Evolutionary conservation across 805 yeast genomes (phyloP).

Genomic region (Kazachstania africana): DNA sequence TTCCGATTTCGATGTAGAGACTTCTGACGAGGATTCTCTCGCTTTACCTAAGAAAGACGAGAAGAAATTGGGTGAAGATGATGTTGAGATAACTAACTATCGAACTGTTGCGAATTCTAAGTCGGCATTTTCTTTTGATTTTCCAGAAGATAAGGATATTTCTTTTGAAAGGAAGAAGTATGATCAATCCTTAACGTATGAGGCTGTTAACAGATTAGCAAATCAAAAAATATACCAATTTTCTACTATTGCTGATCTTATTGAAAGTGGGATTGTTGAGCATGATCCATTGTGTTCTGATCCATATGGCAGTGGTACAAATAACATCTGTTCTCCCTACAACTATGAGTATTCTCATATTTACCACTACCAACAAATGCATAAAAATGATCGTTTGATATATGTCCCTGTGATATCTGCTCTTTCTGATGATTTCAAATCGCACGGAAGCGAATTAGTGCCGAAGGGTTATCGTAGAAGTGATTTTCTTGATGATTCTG

Average conservation of each 20-base stretch:
- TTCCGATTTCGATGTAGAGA: slow-evolving; percentile 7
- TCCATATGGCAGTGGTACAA: slow-evolving; percentile 16
- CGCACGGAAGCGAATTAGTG: not conserved
- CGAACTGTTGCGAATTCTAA: not conserved
- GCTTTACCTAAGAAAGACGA: not conserved
- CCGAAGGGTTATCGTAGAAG: no score
- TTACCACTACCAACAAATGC: slow-evolving; percentile 15
- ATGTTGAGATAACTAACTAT: no score
- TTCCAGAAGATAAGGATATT: not conserved
- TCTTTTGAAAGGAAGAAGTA: slow-evolving; percentile 5
- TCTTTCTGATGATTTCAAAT: not conserved
- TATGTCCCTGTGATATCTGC: slow-evolving; percentile 5
- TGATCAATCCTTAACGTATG: slow-evolving; percentile 10
- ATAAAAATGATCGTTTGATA: slow-evolving; percentile 12
- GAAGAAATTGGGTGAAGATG: slow-evolving; percentile 1
- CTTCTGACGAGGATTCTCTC: slow-evolving; percentile 1
- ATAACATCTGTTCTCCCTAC: slow-evolving; percentile 17
- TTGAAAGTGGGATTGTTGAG: slow-evolving; percentile 13
- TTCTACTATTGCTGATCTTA: slow-evolving; percentile 6
- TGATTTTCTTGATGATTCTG: no score
- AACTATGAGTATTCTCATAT: slow-evolving; percentile 19
- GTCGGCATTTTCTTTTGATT: not conserved
- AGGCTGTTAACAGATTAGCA: slow-evolving; percentile 5
- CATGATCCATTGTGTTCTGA: slow-evolving; percentile 12
- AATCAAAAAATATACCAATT: slow-evolving; percentile 4